Base-by-base conservation (phyloP, 768 basidiomycete genomes). In the Termitomyces sp. region DNA sequence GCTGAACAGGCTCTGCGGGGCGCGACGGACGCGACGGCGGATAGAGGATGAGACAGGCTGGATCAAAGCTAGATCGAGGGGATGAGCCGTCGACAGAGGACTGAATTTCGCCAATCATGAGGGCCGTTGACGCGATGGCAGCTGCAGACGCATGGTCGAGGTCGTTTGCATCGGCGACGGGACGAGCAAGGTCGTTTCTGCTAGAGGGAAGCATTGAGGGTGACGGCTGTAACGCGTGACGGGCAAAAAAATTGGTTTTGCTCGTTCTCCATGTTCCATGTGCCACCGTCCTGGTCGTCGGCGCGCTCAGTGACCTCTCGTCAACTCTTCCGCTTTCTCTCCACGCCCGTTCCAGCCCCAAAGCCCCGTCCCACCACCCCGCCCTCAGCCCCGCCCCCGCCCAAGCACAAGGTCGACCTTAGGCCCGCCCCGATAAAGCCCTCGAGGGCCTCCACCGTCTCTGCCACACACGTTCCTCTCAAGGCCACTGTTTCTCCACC, bases 391-490 rank as follows among this genome's bases (percentile, higher is more conserved):
- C 34, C 60, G 20, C 30, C 59, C 6, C 79, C 75, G 58, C 70
- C 70, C 18, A 78, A 87, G 69, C 69, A 66, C 41, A 77, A 84
- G 69, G 72, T 88, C 52, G 84, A 87, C 59, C 74, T 89, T 16
- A 81, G 83, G 24, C 89, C 89, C 1, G 83, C 75, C 2, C 89
- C 88, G 30, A 72, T 87, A 51, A 85, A 83, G 59, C 74, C 59
- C 6, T 16, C 73, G 0, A 66, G 71, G 47, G 57, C 72, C 13
- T 62, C 64, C 0, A 68, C 68, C 3, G 31, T 65, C 39, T 68
- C 69, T 9, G 59, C 63, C 13, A 68, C 66, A 16, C 63, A 66
- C 44, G 55, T 71, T 27, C 66, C 66, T 55, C 49, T 68, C 61
- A 77, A 75, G 63, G 58, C 75, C 34, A 70, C 67, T 34, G 69